Evolutionary conservation across 345 rosid species (phyloP).

Genomic region (Aquilaria malaccensis): DNA sequence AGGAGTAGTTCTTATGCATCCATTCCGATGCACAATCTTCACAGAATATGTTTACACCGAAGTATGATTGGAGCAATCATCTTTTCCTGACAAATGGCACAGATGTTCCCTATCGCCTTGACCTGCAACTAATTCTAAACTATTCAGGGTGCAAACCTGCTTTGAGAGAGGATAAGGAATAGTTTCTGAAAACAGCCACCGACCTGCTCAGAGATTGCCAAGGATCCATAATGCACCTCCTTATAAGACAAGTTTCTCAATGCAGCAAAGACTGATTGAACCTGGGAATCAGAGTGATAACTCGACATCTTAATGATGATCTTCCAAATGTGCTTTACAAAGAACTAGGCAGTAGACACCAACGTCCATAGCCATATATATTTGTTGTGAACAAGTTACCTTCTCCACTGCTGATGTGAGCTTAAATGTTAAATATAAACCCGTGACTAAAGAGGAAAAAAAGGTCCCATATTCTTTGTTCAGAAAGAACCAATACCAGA

Average conservation of each 20-base stretch:
- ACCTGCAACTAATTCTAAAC: slow-evolving; percentile 24
- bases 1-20: neutral
- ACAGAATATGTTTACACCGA: slow-evolving; percentile 57
- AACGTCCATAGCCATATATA: no score
- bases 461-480: slow-evolving; percentile 86
- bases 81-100: slow-evolving; percentile 79
- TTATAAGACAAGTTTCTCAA: slow-evolving; percentile 37
- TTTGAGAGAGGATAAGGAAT: neutral
- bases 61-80: slow-evolving; percentile 50
- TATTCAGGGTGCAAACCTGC: neutral
- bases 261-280: slow-evolving; percentile 46
- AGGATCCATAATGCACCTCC: slow-evolving; percentile 52
- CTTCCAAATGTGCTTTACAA: no score
- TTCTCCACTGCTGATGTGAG: slow-evolving; percentile 71
- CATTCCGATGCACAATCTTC: slow-evolving; percentile 69
- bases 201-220: slow-evolving; percentile 60
- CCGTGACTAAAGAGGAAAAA: slow-evolving; percentile 75
- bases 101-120: slow-evolving; percentile 48
- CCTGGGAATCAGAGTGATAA: slow-evolving; percentile 23
- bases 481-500: slow-evolving; percentile 85
- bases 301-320: neutral
- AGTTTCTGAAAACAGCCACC: neutral
- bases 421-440: slow-evolving; percentile 81
- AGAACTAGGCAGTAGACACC: no score
- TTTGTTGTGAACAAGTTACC: slow-evolving; percentile 25